phyloP scores from a whole-genome alignment of 768 basidiomycete genomes.

The Suillus variegatus region DNA sequence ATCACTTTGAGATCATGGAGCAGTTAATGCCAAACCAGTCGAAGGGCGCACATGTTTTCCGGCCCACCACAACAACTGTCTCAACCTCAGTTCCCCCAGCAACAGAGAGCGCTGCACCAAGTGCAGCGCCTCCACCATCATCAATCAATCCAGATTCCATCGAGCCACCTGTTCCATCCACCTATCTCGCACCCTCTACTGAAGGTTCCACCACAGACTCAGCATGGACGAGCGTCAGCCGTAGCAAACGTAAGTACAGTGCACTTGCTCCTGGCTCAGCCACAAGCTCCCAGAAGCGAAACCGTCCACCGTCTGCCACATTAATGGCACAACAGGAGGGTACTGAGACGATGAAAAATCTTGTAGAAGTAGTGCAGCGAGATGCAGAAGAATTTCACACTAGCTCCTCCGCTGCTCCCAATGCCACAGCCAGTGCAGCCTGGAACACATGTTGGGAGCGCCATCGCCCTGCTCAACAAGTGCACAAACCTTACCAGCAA shows the following conservation, averaged over 20 bases:
- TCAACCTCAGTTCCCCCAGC: neutral
- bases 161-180: neutral
- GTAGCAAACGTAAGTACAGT: too few species aligned
- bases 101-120: neutral
- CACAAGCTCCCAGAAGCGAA: neutral
- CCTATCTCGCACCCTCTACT: neutral
- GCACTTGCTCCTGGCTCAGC: neutral
- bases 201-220: too few species aligned
- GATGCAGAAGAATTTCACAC: neutral
- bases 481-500: too few species aligned
- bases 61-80: neutral
- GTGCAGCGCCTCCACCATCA: neutral
- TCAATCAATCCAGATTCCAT: neutral
- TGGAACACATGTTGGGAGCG: neutral
- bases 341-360: neutral
- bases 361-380: neutral
- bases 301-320: neutral
- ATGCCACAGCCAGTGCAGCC: neutral
- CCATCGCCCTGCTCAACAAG: too few species aligned
- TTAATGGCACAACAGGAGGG: too few species aligned
- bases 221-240: too few species aligned
- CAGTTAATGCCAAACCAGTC: neutral
- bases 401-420: neutral
- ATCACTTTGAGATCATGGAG: too few species aligned
- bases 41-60: neutral